These are phyloP conservation scores for Corylus americana DNA, from an alignment of 306 rosid genomes.

Conservation along the genomic window DNA sequence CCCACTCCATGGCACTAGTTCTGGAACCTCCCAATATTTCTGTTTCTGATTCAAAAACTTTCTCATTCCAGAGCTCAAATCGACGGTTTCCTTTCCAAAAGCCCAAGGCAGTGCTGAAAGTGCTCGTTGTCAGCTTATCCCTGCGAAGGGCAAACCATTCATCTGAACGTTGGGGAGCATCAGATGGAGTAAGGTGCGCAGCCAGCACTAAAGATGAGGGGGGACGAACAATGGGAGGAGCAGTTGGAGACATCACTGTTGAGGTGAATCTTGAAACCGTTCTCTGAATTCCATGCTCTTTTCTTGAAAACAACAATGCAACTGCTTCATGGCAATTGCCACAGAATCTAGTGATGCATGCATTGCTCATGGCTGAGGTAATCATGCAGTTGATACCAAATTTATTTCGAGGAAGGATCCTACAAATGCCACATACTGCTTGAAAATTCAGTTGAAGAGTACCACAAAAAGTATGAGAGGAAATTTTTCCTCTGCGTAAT, in stretches of 20 bases:
- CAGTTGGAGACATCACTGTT: conserved; percentile 11
- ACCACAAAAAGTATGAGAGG: not conserved
- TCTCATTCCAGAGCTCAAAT: conserved; percentile 79
- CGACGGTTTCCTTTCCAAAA: conserved; percentile 92
- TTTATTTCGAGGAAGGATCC: conserved; percentile 29
- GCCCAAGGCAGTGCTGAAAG: conserved; percentile 91
- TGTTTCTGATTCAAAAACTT: conserved; percentile 56
- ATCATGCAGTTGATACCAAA: conserved; percentile 31
- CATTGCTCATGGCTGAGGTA: conserved; percentile 46
- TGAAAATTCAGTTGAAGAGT: conserved; percentile 23
- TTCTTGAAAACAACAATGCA: conserved; percentile 32
- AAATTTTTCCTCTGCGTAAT: not conserved
- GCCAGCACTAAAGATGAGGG: conserved; percentile 48
- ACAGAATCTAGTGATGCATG: conserved; percentile 41
- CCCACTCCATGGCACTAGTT: conserved; percentile 84
- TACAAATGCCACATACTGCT: conserved; percentile 37
- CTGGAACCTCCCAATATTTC: conserved; percentile 42
- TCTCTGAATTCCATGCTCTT: conserved; percentile 33
- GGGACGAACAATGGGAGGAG: conserved; percentile 31
- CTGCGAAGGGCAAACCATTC: conserved; percentile 98
- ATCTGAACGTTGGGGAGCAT: conserved; percentile 78
- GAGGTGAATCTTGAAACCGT: conserved; percentile 38
- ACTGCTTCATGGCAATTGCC: conserved; percentile 34
- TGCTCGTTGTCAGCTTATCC: conserved; percentile 88
- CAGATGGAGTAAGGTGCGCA: conserved; percentile 40